Conservation (phyloP, 1,284 basidiomycete species). For the Melampsora americana region DNA sequence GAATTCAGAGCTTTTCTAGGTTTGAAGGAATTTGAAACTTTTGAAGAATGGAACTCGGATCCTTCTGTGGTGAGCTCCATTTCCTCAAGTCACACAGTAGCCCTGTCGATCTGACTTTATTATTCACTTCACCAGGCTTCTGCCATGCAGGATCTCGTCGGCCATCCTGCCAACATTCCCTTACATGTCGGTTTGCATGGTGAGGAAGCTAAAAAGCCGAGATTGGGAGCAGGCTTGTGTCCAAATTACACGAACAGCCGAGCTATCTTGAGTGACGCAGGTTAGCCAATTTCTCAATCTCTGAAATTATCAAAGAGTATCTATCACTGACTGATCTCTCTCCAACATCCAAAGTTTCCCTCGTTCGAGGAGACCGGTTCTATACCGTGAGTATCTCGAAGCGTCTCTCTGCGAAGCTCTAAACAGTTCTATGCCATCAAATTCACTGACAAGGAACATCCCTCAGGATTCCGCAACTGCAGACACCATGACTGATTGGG, state of each 20-base stretch:
- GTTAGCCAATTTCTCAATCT: neutral
- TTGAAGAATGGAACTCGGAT: slow-evolving; percentile 42
- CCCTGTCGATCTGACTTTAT: neutral
- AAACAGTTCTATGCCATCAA: neutral
- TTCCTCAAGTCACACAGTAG: neutral
- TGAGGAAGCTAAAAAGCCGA: slow-evolving; percentile 33
- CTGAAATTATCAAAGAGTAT: neutral
- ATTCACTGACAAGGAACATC: neutral
- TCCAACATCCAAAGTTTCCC: slow-evolving; percentile 9
- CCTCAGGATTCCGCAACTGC: slow-evolving; percentile 39
- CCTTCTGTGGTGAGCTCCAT: slow-evolving; percentile 10
- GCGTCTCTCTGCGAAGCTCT: neutral
- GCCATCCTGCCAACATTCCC: slow-evolving; percentile 43
- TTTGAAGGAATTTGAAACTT: slow-evolving; percentile 33
- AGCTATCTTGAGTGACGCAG: slow-evolving; percentile 43
- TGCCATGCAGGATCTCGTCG: slow-evolving; percentile 40
- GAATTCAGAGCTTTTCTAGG: slow-evolving; percentile 34
- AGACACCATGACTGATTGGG: slow-evolving; percentile 42
- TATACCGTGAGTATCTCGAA: slow-evolving; percentile 20
- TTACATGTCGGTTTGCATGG: slow-evolving; percentile 41
- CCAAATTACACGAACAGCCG: slow-evolving; percentile 33
- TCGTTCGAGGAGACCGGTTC: slow-evolving; percentile 42
- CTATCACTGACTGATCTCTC: neutral
- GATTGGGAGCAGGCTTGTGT: slow-evolving; percentile 41
- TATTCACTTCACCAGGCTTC: slow-evolving; percentile 2